Base-by-base conservation (phyloP, 345 rosid genomes). In the Punica granatum region DNA sequence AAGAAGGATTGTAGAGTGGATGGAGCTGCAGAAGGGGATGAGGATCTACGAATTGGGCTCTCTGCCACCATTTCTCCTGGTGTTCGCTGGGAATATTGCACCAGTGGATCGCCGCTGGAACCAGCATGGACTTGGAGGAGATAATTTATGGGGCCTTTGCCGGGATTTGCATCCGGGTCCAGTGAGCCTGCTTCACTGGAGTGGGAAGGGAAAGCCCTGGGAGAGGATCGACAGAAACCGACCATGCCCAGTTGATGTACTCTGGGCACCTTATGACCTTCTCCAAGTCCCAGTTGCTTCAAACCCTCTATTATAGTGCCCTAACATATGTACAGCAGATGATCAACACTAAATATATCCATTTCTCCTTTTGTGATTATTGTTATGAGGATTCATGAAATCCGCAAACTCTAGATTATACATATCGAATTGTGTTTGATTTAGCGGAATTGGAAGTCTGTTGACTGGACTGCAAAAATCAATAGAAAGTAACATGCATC, bases 11-110 rank as follows among this genome's bases (percentile, higher is more conserved):
- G 81, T 86, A 1, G 97, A 91, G 54, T 91, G 97, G 97, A 88
- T 91, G 97, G 97, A 91, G 84, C 68, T 91, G 9, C 92, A 91
- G 35, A 91, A 91, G 75, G 65, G 97, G 69, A 87, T 87, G 65
- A 79, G 96, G 79, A 88, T 88, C 65, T 91, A 91, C 70, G 96
- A 91, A 71, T 33, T 91, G 63, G 95, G 97, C 3, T 88, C 96
- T 2, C 46, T 90, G 71, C 96, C 97, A 1, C 97, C 97, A 54
- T 88, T 88, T 73, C 64, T 91, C 53, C 80, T 91, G 0, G 97
- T 87, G 0, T 91, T 91, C 64, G 97, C 96, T 10, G 97, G 97
- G 2, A 76, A 79, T 16, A 85, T 88, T 49, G 91, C 84, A 15
- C 87, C 89, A 0, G 90, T 88, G 7, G 95, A 87, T 73, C 96